A percentile compares a stretch with the other conserved stretches of the same genome.
Conservation (phyloP, 2,329 filamentous ascomycete species). For the Scedosporium apiospermum region DNA sequence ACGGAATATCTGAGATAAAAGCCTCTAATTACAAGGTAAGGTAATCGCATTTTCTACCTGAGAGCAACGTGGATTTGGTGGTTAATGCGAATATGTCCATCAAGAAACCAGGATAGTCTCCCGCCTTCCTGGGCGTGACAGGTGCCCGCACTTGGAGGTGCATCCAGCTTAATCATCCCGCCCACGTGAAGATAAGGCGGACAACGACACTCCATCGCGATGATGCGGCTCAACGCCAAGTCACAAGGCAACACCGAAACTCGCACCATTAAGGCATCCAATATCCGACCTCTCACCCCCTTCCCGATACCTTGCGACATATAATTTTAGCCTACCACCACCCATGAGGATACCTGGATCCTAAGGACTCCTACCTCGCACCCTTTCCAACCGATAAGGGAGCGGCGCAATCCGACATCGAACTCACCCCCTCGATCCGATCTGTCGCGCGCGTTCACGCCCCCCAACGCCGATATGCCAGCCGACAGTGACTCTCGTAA, state of each 20-base stretch:
- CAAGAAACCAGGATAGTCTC: no score
- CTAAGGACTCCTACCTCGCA: background rate
- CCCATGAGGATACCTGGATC: background rate
- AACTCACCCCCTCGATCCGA: background rate
- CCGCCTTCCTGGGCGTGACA: background rate
- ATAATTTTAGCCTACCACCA: background rate
- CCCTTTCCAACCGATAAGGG: background rate
- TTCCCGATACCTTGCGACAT: background rate
- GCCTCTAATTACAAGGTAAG: no score
- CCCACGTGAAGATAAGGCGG: background rate
- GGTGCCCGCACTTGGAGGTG: background rate
- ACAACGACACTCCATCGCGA: background rate
- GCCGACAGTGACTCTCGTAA: slow-evolving; percentile 6
- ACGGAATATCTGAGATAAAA: no score
- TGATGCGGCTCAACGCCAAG: background rate
- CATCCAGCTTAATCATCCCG: background rate
- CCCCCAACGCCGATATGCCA: background rate
- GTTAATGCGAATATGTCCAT: no score
- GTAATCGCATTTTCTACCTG: no score
- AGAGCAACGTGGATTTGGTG: no score
- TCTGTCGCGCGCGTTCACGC: background rate
- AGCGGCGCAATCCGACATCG: background rate
- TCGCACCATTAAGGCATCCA: background rate
- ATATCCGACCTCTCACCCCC: background rate
- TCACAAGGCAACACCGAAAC: background rate